Evolutionary conservation across 768 basidiomycete genomes (phyloP).

Genomic region (Zangia roseola): DNA sequence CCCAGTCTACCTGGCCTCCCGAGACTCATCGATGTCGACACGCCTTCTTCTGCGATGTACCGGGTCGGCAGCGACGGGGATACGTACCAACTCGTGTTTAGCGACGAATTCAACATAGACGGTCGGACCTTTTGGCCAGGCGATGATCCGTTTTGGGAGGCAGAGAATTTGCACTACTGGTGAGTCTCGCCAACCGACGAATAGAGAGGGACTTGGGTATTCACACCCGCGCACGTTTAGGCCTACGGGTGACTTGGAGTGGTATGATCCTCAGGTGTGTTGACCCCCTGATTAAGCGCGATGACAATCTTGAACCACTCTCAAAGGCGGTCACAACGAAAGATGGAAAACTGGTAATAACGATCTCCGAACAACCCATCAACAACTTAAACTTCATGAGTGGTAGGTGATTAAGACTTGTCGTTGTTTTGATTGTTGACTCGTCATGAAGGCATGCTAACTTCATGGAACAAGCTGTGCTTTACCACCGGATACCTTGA

Average conservation of each 20-base stretch:
- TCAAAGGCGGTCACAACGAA: slow-evolving; percentile 65
- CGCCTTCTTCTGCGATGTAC: slow-evolving; percentile 55
- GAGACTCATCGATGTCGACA: slow-evolving; percentile 72
- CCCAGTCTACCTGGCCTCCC: slow-evolving; percentile 70
- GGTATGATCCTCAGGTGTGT: slow-evolving; percentile 74
- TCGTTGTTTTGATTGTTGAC: background rate
- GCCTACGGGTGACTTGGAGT: slow-evolving; percentile 77
- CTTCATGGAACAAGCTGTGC: slow-evolving; percentile 93
- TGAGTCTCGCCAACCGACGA: slow-evolving; percentile 12
- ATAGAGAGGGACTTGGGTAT: background rate
- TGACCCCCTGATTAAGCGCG: background rate
- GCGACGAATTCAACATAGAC: slow-evolving; percentile 78
- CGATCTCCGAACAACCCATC: slow-evolving; percentile 63
- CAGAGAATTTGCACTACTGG: slow-evolving; percentile 85
- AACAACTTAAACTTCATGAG: slow-evolving; percentile 85
- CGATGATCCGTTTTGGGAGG: slow-evolving; percentile 87
- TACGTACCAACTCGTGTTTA: slow-evolving; percentile 81
- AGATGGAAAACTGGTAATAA: slow-evolving; percentile 78
- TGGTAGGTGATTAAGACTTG: slow-evolving; percentile 43
- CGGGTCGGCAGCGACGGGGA: slow-evolving; percentile 75
- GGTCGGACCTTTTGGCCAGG: slow-evolving; percentile 76
- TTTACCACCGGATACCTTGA: slow-evolving; percentile 93
- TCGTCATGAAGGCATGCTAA: slow-evolving; percentile 55
- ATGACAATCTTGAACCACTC: background rate
- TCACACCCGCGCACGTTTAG: slow-evolving; percentile 23